Percentiles rank a stretch among this genome's conserved stretches.
Conservation (phyloP, 352 stramenopile species). For the Pilasporangium apinafurcum region DNA sequence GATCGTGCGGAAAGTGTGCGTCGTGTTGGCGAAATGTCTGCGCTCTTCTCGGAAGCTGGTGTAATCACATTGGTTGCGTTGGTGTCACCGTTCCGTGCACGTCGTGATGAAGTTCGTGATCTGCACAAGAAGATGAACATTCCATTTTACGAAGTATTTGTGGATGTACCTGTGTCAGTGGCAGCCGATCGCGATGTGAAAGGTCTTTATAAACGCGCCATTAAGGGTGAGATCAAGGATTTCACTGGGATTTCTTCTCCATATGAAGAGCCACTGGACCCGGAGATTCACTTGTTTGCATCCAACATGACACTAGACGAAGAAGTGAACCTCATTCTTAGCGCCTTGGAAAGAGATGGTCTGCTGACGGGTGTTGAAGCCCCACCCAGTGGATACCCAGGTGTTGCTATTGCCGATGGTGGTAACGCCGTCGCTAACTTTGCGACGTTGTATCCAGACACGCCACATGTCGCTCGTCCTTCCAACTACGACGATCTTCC, state of each 20-base stretch:
- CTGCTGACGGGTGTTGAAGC: conserved; percentile 54
- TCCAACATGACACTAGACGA: conserved; percentile 92
- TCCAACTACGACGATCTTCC: conserved; percentile 55
- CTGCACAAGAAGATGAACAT: conserved; percentile 91
- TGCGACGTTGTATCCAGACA: conserved; percentile 44
- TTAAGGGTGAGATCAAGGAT: conserved; percentile 95
- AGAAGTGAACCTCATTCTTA: conserved; percentile 58
- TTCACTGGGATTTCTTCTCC: conserved; percentile 98
- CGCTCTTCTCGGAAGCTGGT: conserved; percentile 94
- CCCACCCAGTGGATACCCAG: conserved; percentile 54
- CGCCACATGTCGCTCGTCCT: conserved; percentile 11
- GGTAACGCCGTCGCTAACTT: conserved; percentile 71
- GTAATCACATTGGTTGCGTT: conserved; percentile 97
- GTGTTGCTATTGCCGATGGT: conserved; percentile 84
- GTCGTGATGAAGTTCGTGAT: conserved; percentile 92
- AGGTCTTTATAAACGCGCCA: conserved; percentile 91
- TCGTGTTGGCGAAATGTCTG: conserved; percentile 95
- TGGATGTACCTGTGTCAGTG: conserved; percentile 96
- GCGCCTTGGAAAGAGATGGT: conserved; percentile 49
- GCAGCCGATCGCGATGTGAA: conserved; percentile 97
- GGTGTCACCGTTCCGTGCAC: conserved; percentile 93
- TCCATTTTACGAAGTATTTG: conserved; percentile 98
- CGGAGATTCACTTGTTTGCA: conserved; percentile 95
- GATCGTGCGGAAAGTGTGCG: conserved; percentile 96
- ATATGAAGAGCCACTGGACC: conserved; percentile 92